Evolutionary conservation across 345 rosid genomes (phyloP).

Genomic region (Murraya paniculata): DNA sequence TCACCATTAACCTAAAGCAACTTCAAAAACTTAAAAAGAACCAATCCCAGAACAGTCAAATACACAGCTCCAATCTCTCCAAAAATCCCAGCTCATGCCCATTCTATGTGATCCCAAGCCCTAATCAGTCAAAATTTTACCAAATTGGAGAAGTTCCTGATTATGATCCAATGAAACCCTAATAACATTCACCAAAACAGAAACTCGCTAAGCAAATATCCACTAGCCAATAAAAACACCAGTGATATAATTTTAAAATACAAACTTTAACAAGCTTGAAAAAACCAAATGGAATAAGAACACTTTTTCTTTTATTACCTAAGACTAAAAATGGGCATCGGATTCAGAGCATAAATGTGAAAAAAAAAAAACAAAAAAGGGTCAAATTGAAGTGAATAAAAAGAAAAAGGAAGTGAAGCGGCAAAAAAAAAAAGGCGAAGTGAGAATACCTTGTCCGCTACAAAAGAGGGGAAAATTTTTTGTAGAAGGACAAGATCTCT

Average conservation of each 20-base stretch:
- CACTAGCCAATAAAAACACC: slow-evolving; percentile 6
- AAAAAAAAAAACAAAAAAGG: neutral
- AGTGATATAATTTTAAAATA: neutral
- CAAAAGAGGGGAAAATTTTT: slow-evolving; percentile 31
- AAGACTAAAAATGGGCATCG: slow-evolving; percentile 34
- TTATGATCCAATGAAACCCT: slow-evolving; percentile 38
- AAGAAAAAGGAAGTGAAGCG: neutral
- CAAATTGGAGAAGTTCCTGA: slow-evolving; percentile 22
- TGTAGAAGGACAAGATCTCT: slow-evolving; percentile 39
- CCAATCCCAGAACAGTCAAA: slow-evolving; percentile 18
- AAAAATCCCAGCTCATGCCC: slow-evolving; percentile 21
- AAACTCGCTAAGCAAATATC: slow-evolving; percentile 24
- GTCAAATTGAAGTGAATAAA: neutral
- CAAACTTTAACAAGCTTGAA: too few species aligned
- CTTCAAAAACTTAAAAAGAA: slow-evolving; percentile 18
- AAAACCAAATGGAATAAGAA: neutral
- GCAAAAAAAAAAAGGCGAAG: neutral
- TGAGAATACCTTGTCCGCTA: slow-evolving; percentile 43
- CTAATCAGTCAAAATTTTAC: slow-evolving; percentile 21
- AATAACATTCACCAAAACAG: slow-evolving; percentile 19
- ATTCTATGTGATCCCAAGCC: slow-evolving; percentile 11
- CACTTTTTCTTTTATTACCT: slow-evolving; percentile 16
- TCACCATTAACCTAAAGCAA: slow-evolving; percentile 18
- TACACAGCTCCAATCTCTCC: slow-evolving; percentile 15
- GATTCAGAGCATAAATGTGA: slow-evolving; percentile 21